These are phyloP conservation scores for Dissoconium aciculare DNA, from an alignment of 2,329 filamentous ascomycete species.

Conservation along the genomic window DNA sequence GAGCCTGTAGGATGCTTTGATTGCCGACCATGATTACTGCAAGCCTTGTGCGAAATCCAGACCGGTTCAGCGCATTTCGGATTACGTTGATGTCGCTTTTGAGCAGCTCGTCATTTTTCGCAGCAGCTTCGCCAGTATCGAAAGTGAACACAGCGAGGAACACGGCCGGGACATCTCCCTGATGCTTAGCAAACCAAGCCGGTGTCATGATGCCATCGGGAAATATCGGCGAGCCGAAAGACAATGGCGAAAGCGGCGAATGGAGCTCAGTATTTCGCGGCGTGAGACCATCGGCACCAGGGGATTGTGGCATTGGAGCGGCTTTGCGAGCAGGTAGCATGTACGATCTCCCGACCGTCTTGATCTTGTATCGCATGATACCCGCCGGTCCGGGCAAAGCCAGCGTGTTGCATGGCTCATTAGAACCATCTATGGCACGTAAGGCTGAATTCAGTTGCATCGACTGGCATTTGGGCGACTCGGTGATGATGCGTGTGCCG, in stretches of 20 bases:
- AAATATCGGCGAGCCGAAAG: conserved; percentile 66
- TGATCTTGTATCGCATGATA: conserved; percentile 17
- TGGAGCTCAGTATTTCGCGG: conserved; percentile 45
- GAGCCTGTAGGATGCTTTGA: conserved; percentile 42
- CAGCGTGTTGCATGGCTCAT: conserved; percentile 16
- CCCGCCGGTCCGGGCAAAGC: conserved; percentile 16
- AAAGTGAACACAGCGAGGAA: conserved; percentile 71
- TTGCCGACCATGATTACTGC: conserved; percentile 66
- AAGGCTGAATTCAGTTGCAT: conserved; percentile 42
- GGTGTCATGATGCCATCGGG: conserved; percentile 77
- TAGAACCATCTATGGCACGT: conserved; percentile 32
- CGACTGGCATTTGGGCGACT: conserved; percentile 26
- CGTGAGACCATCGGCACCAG: conserved; percentile 23
- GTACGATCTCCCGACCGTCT: conserved; percentile 53
- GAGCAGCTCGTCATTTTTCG: conserved; percentile 76
- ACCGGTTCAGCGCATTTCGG: conserved; percentile 51
- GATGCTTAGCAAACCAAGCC: conserved; percentile 78
- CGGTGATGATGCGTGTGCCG: conserved; percentile 15
- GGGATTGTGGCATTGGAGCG: conserved; percentile 40
- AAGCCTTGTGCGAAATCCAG: conserved; percentile 64
- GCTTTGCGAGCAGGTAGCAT: conserved; percentile 48
- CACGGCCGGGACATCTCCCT: conserved; percentile 64
- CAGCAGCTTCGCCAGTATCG: conserved; percentile 53
- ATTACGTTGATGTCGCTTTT: conserved; percentile 74
- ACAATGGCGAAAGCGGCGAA: conserved; percentile 82